Evolutionary conservation across 192 early-diverging fungal species (phyloP), one percentile per base, ranked within the genome.

Genomic region (Rhizophagus prolifer): DNA sequence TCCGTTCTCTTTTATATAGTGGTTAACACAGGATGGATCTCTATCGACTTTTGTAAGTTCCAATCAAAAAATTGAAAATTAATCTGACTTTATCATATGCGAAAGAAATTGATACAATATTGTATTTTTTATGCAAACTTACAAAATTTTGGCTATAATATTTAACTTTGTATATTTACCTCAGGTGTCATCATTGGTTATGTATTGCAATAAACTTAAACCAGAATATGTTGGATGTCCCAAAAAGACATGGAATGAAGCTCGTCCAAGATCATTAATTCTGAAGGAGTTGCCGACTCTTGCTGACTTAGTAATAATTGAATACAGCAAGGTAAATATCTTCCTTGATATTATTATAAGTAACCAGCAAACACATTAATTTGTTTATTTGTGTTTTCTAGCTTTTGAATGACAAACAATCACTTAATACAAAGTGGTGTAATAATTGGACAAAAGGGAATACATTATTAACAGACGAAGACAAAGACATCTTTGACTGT

Each of bases 391-490:
- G 30, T 59, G 8, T 54, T 19, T 50, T 50, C 41, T 72, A 72
- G 28, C 70, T 72, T 72, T 59, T 72, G 54, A 59, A 19, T 72
- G 70, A 58, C 70, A 72, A 72, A 72, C 71, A 72, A 72, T 72
- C 16, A 34, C 70, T 72, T 0, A 58, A 72, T 72, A 58, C 70
- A 72, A 72, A 4, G 16, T 72, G 70, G 26, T 3, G 28, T 59
- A 7, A 59, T 0, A 72, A 72, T 59, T 58, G 70, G 54, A 1
- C 50, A 72, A 72, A 71, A 70, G 71, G 71, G 30, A 72, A 72
- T 59, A 9, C 28, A 36, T 72, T 69, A 13, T 0, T 34, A 59
- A 59, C 2, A 7, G 50, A 72, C 1, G 54, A 72, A 58, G 28
- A 59, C 31, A 72, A 72, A 59, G 50, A 60, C 6, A 72, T 72